phyloP scores from a whole-genome alignment of 331 rosid species.

The Acacia concinna region DNA sequence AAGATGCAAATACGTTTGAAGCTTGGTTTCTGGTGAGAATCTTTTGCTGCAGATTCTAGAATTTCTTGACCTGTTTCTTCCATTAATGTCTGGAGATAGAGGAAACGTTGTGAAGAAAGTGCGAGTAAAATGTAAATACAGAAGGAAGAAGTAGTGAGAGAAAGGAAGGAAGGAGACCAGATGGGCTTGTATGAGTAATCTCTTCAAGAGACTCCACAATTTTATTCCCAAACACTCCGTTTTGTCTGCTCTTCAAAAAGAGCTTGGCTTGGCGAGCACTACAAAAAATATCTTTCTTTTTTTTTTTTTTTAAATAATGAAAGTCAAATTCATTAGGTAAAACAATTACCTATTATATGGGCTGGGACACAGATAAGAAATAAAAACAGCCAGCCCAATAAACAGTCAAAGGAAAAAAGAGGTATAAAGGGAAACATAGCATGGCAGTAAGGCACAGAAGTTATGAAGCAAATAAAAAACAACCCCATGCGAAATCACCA shows the following conservation, averaged over 20 bases:
- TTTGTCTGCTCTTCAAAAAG: slow-evolving; percentile 40
- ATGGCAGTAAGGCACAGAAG: too few species aligned
- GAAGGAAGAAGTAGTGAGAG: slow-evolving; percentile 19
- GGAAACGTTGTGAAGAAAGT: not conserved
- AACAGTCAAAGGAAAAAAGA: too few species aligned
- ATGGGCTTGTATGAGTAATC: not conserved
- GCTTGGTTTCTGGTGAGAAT: slow-evolving; percentile 31
- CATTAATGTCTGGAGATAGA: slow-evolving; percentile 29
- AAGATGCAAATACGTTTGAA: slow-evolving; percentile 66
- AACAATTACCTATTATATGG: too few species aligned
- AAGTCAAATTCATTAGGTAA: too few species aligned
- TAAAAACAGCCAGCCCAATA: too few species aligned
- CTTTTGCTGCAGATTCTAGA: slow-evolving; percentile 30
- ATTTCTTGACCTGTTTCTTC: slow-evolving; percentile 42
- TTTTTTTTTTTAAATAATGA: too few species aligned
- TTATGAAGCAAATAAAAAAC: too few species aligned
- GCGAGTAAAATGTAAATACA: not conserved
- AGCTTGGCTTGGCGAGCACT: slow-evolving; percentile 26
- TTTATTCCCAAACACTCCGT: slow-evolving; percentile 28
- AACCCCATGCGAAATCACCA: too few species aligned
- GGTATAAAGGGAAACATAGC: too few species aligned
- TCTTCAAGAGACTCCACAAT: slow-evolving; percentile 19
- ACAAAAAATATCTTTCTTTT: slow-evolving; percentile 1
- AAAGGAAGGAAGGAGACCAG: not conserved
- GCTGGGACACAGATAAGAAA: too few species aligned